Evolutionary conservation across 176 grass and related monocot species (phyloP).

Genomic region (Tillandsia fasciculata): DNA sequence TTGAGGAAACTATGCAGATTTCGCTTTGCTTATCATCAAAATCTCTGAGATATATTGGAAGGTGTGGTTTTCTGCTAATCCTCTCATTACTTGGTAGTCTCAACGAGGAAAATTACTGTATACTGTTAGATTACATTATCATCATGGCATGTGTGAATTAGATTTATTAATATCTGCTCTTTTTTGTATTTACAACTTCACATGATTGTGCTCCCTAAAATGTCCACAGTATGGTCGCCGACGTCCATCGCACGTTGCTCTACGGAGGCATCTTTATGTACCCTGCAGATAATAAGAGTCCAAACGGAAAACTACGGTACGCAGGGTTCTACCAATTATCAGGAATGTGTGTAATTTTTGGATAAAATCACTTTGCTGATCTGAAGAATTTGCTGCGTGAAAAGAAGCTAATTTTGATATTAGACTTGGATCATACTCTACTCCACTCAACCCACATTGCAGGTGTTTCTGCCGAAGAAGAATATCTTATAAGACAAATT

Average conservation of each 20-base stretch:
- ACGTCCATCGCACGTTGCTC: constrained; percentile 87
- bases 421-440: no score
- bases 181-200: not conserved
- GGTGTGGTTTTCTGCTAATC: constrained; percentile 23
- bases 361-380: no score
- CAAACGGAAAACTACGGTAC: constrained; percentile 81
- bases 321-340: not conserved
- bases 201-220: constrained; percentile 4
- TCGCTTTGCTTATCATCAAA: constrained; percentile 62
- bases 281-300: constrained; percentile 90
- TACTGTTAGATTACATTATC: no score
- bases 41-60: constrained; percentile 97
- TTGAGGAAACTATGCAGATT: no score
- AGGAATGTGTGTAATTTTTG: no score
- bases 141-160: no score
- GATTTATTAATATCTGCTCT: no score
- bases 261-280: constrained; percentile 97
- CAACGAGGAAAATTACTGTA: not conserved
- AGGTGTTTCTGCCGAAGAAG: no score
- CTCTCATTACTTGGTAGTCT: not conserved
- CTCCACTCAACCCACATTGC: no score
- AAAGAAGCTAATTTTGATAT: no score
- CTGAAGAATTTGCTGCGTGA: no score
- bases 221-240: constrained; percentile 90
- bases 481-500: no score